Percentiles rank a stretch among this genome's conserved stretches.
Evolutionary conservation across 257 asterid species (phyloP).

Genomic region (Petrea volubilis): DNA sequence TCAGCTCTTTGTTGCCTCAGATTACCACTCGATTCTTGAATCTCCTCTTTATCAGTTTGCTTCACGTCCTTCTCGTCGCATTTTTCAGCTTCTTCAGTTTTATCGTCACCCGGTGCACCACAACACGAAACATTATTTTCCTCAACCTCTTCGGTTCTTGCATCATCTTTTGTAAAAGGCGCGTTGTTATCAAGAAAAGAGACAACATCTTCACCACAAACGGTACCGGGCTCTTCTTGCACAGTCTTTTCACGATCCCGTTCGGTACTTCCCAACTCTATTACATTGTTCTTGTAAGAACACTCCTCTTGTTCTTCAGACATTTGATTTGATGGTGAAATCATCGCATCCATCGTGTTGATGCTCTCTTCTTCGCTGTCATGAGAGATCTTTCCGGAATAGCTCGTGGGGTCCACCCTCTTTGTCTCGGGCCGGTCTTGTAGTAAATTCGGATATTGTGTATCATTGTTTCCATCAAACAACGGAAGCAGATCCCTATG

Average conservation of each 20-base stretch:
- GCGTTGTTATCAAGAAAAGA: slow-evolving; percentile 26
- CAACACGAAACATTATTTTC: slow-evolving; percentile 22
- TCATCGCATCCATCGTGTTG: slow-evolving; percentile 32
- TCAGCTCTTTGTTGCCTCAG: slow-evolving; percentile 64
- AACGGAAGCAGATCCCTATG: slow-evolving; percentile 56
- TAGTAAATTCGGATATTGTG: slow-evolving; percentile 38
- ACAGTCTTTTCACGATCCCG: slow-evolving; percentile 15
- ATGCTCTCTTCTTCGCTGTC: slow-evolving; percentile 63
- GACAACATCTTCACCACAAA: slow-evolving; percentile 24
- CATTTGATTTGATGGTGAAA: too few relatives aligned
- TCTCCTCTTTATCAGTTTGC: slow-evolving; percentile 34
- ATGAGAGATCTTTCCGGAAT: slow-evolving; percentile 57
- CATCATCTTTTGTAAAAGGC: slow-evolving; percentile 19
- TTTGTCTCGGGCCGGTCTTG: slow-evolving; percentile 65
- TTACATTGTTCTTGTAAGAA: too few relatives aligned
- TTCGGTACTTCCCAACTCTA: too few relatives aligned
- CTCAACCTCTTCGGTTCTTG: slow-evolving; percentile 28
- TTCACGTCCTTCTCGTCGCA: slow-evolving; percentile 18
- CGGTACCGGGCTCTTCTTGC: slow-evolving; percentile 12
- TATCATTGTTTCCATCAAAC: slow-evolving; percentile 51
- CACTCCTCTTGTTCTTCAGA: slow-evolving; percentile 35
- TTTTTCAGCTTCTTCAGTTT: slow-evolving; percentile 30
- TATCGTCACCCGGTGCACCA: slow-evolving; percentile 16
- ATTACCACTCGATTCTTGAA: slow-evolving; percentile 25
- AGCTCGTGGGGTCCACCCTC: slow-evolving; percentile 81